Evolutionary conservation across 305 asterid species (phyloP), one percentile per base, ranked within the genome.

Genomic region (Ilex paraguariensis): DNA sequence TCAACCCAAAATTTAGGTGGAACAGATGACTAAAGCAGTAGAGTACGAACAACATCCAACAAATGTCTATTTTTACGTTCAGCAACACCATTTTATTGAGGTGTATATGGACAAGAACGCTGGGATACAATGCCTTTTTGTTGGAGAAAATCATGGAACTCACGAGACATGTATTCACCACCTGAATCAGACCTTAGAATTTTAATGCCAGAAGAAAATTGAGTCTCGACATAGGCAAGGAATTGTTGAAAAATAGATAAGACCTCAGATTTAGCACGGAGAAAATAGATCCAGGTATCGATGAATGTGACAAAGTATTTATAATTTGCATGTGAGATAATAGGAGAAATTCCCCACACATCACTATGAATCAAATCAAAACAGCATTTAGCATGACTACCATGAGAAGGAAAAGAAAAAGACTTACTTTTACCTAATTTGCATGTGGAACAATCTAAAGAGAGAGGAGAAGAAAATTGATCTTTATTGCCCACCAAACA

Each of bases 1-100:
- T 62, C 62, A 16, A 28, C 50, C 67, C 73, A 61, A 15, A 31
- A 62, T 6, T n/a, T 46, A 1, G 40, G 31, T 13, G 63, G 61
- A 14, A 44, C 50, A 21, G 6, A n/a, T 0, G 66, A 58, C 6
- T 60, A 50, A n/a, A 17, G 5, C 3, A 61, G 31, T 1, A 61
- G 13, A 10, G 73, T 21, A 21, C 28, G 28, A 21, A 21, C 28
- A 21, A 21, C 28, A 21, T 21, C 28, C 28, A 21, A 21, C 28
- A 21, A 21, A 21, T 21, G 28, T 21, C 28, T 21, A 21, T 21
- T 21, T 21, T 21, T 21, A 21, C 28, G 28, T 21, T 21, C 28
- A 21, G 2, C 28, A 21, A 21, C 28, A 21, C 2, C 28, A 21
- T 21, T 21, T 21, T 21, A 2, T 42, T 21, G 28, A 0, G 48